Evolutionary conservation across 2,329 filamentous ascomycete species (phyloP), one percentile per base, ranked within the genome.

Genomic region (Colletotrichum tofieldiae): DNA sequence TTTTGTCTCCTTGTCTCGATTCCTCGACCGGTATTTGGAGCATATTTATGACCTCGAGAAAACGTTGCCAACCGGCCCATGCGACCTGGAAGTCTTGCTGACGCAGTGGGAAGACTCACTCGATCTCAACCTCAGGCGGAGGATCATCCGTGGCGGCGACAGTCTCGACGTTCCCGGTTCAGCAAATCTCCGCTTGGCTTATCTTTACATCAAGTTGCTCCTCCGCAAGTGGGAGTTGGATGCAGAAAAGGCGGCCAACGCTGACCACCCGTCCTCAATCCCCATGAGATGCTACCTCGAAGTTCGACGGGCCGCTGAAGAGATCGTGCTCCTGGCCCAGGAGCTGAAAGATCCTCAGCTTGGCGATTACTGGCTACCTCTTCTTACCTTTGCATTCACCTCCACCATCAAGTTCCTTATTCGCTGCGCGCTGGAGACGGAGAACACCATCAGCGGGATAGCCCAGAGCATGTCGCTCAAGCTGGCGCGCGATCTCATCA

Each of bases 151-250:
- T 2, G 86, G 86, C 1, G 82, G 79, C 3, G 76, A 81, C n/a
- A 66, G 55, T 35, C 75, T 87, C 0, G 76, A 81, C 1, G 76
- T 82, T 0, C 83, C 85, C 0, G 87, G 87, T 0, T 84, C 85
- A 0, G 81, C 86, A 12, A 89, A 89, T 56, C 80, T 90, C 14
- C 85, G 87, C 2, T 77, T 90, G 4, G 81, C 85, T 0, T 89
- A 88, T 74, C 76, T 89, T 1, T 85, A 85, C 0, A 80, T 85
- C 12, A 83, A 84, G 37, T 80, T 89, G 3, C 77, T 89, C 0
- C 78, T 86, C 0, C 82, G 84, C 20, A 82, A 87, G 5, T 83
- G 88, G 41, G 81, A 84, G 52, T 82, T 88, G 0, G 85, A 87
- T 64, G 78, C 81, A 0, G 79, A 81, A 71, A 84, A 78, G 72